Evolutionary conservation across 345 rosid genomes (phyloP), one percentile per base, ranked within the genome.

Genomic region (Rhizophora apiculata): DNA sequence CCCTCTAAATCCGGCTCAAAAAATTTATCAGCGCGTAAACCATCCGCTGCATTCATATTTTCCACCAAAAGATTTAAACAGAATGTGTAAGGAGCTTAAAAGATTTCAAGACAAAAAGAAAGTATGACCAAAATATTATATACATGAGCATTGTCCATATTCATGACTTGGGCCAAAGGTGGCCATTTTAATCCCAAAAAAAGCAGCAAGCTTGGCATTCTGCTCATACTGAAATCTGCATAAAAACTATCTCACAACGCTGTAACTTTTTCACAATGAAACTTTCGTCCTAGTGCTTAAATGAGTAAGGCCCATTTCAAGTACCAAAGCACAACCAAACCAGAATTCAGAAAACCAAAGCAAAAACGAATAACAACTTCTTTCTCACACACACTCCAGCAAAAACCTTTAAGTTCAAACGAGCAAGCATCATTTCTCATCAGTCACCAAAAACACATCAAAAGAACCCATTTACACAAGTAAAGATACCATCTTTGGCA

Each of bases 11-110:
- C 98, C 7, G 95, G 95, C 89, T 94, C 98, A 71, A 72, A 94
- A 76, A 94, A 94, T 77, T 91, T 94, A 80, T 94, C 98, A 70
- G 97, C 97, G 20, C 98, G 95, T 72, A 94, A 79, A 55, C 98
- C 98, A 82, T 91, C 98, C 51, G 98, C 98, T 94, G 89, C 72
- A 65, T 51, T 63, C 37, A 69, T 37, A 62, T 46, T 74, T 51
- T 24, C 34, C 53, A 36, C 37, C 62, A 43, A 46, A 22, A n/a
- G 21, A 62, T 2, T 34, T 62, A 36, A 59, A 26, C 43, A 63
- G 21, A 46, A 15, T 6, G 18, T 5, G 9, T 34, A 1, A 34
- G 37, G 10, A 34, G 37, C 37, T 34, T 34, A 34, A 34, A 34
- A 34, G 6, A 1, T 34, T 34, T 34, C 37, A 34, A 7, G 37